A percentile compares a stretch with the other conserved stretches of the same genome.
phyloP scores from a whole-genome alignment of 176 grass and related monocot species.

The Carex parvula region DNA sequence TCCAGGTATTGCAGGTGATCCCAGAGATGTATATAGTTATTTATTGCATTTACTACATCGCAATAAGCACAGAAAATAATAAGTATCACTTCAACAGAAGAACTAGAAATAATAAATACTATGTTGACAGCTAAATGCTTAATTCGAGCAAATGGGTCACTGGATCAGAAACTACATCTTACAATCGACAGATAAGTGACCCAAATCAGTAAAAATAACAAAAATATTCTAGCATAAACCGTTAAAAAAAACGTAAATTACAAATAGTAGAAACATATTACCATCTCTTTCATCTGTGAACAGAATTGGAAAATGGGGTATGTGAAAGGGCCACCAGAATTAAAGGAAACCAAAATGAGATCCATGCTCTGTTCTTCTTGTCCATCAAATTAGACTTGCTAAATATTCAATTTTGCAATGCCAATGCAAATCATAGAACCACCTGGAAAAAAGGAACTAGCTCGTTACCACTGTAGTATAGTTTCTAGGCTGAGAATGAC shows the following conservation, averaged over 20 bases:
- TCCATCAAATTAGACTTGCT: conserved; percentile 1
- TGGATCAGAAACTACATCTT: neutral
- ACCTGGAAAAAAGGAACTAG: neutral
- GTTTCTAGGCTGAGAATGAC: neutral
- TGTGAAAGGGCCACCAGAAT: conserved; percentile 5
- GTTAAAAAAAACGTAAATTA: neutral
- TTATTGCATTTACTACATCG: conserved; percentile 76
- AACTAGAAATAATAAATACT: no score
- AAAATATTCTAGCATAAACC: neutral
- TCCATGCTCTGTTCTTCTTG: conserved; percentile 4
- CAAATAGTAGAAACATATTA: conserved; percentile 10
- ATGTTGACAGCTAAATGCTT: neutral
- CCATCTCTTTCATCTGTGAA: conserved; percentile 24
- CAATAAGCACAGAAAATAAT: conserved; percentile 16
- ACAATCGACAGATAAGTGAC: neutral
- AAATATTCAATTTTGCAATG: conserved; percentile 8
- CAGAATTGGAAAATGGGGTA: conserved; percentile 13
- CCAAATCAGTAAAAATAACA: neutral
- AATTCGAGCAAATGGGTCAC: neutral
- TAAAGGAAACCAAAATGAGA: conserved; percentile 15
- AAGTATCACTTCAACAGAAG: neutral
- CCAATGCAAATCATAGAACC: conserved; percentile 18
- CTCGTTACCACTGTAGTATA: neutral
- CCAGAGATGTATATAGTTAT: conserved; percentile 73
- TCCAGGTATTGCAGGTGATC: conserved; percentile 61